These are phyloP conservation scores for Dactylis glomerata DNA, from an alignment of 176 grass and related monocot genomes.

Conservation along the genomic window DNA sequence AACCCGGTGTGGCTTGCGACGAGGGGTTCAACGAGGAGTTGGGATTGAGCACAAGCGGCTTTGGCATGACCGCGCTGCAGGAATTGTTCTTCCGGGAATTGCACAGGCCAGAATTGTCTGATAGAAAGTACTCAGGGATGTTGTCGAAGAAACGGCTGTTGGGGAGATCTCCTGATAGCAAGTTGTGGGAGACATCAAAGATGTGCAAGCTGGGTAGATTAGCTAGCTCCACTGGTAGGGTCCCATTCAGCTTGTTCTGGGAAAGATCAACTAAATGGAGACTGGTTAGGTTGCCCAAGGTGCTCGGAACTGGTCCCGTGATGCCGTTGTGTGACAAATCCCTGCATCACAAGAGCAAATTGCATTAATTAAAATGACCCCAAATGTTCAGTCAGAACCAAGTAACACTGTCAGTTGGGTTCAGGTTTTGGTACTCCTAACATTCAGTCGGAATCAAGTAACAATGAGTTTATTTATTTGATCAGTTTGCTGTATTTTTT, in stretches of 20 bases:
- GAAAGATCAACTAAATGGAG: constrained; percentile 71
- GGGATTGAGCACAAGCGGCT: constrained; percentile 93
- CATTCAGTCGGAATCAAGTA: background rate
- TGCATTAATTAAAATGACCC: background rate
- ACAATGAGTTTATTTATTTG: background rate
- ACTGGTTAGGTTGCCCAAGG: constrained; percentile 61
- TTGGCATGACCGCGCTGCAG: constrained; percentile 64
- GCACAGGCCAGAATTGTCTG: constrained; percentile 69
- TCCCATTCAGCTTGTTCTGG: constrained; percentile 70
- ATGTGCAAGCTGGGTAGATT: constrained; percentile 48
- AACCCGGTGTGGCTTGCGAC: constrained; percentile 26
- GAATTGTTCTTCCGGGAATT: constrained; percentile 62
- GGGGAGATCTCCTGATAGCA: constrained; percentile 73
- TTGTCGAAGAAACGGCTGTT: constrained; percentile 70
- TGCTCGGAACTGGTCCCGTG: constrained; percentile 51
- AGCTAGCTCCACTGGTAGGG: constrained; percentile 58
- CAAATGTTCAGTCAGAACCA: background rate
- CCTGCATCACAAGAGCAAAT: constrained; percentile 48
- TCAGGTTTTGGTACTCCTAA: background rate
- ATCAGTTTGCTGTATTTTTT: background rate
- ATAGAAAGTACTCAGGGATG: constrained; percentile 50
- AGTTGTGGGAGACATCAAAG: constrained; percentile 89
- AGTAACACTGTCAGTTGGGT: background rate
- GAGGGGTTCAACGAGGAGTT: constrained; percentile 65
- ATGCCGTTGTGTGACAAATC: constrained; percentile 78